Evolutionary conservation across 495 filamentous ascomycete species (phyloP).

Genomic region (Pseudomonodictys pantanalensis): DNA sequence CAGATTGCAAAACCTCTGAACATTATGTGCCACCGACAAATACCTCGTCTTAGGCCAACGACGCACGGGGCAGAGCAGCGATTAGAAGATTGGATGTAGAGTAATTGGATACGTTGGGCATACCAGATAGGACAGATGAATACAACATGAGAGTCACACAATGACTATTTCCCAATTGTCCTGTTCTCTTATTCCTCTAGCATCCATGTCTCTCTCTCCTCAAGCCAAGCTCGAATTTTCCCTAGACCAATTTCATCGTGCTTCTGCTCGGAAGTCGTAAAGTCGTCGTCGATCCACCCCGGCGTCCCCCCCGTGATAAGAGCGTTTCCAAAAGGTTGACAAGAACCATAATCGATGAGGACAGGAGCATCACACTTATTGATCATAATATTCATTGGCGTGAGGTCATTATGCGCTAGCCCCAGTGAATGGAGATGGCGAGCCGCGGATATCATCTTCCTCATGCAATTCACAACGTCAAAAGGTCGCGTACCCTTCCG

Average conservation of each 20-base stretch:
- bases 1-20: not conserved
- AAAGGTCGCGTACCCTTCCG: conserved; percentile 16
- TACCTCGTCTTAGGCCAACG: conserved; percentile 5
- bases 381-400: conserved; percentile 23
- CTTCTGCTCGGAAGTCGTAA: conserved; percentile 9
- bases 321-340: conserved; percentile 20
- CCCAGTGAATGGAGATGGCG: conserved; percentile 31
- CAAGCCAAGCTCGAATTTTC: conserved; percentile 26
- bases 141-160: conserved; percentile 5
- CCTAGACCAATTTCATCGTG: conserved; percentile 24
- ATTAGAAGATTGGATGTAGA: not conserved
- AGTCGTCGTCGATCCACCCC: conserved; percentile 29
- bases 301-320: conserved; percentile 29
- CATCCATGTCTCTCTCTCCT: conserved; percentile 1
- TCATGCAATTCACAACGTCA: conserved; percentile 16
- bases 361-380: conserved; percentile 16
- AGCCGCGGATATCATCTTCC: conserved; percentile 16
- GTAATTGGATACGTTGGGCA: not conserved
- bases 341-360: conserved; percentile 31
- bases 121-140: conserved; percentile 9
- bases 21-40: not conserved
- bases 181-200: conserved; percentile 3
- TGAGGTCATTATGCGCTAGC: conserved; percentile 35
- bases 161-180: not conserved
- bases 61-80: not conserved